phyloP scores from a whole-genome alignment of 2,329 filamentous ascomycete species.

The Lasiodiplodia theobromae region DNA sequence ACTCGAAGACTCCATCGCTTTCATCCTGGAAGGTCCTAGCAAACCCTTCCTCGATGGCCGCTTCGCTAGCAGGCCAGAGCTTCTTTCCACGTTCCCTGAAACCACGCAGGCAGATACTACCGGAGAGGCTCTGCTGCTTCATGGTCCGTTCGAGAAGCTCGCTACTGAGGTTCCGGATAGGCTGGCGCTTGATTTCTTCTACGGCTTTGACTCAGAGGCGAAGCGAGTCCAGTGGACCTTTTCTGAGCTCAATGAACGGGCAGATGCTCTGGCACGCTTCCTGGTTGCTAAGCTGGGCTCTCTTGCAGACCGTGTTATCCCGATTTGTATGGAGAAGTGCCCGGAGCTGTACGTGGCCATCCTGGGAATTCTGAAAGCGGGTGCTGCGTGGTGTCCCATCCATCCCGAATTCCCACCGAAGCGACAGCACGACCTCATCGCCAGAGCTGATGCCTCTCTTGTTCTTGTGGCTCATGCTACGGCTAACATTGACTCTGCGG shows the following conservation, averaged over 20 bases:
- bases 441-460: conserved; percentile 32
- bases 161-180: background rate
- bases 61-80: conserved; percentile 31
- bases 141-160: conserved; percentile 18
- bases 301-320: conserved; percentile 36
- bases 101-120: background rate
- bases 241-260: conserved; percentile 44
- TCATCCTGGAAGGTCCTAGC: conserved; percentile 36
- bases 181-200: conserved; percentile 19
- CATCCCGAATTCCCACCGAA: conserved; percentile 43
- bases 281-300: conserved; percentile 40
- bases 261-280: conserved; percentile 42
- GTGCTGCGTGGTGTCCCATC: conserved; percentile 52
- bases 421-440: conserved; percentile 47
- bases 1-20: conserved; percentile 24
- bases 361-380: conserved; percentile 52
- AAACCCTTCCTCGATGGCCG: conserved; percentile 34
- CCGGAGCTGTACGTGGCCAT: conserved; percentile 50
- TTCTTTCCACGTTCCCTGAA: conserved; percentile 34
- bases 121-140: conserved; percentile 4
- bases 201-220: conserved; percentile 8
- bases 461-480: conserved; percentile 15
- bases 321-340: conserved; percentile 50
- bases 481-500: background rate
- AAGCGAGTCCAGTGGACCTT: conserved; percentile 37